These are phyloP conservation scores for Tolypocladium capitatum DNA, from an alignment of 2,329 filamentous ascomycete genomes.

Conservation along the genomic window DNA sequence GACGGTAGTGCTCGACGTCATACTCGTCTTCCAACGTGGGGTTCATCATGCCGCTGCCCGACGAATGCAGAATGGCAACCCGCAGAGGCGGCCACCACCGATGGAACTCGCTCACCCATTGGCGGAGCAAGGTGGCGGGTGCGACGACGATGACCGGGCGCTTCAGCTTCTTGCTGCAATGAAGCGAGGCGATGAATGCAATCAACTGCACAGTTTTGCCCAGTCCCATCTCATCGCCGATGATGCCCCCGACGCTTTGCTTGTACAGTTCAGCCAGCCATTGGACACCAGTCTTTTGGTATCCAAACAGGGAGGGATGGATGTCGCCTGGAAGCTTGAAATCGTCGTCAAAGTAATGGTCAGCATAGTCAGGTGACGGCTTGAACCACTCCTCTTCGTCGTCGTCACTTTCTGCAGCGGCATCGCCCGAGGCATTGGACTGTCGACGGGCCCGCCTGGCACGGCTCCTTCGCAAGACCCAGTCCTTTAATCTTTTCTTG, in stretches of 20 bases:
- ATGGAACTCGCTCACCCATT: slow-evolving; percentile 98
- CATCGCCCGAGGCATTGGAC: slow-evolving; percentile 18
- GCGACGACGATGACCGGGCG: slow-evolving; percentile 86
- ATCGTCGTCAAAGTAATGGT: slow-evolving; percentile 61
- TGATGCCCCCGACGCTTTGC: slow-evolving; percentile 82
- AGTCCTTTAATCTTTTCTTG: slow-evolving; percentile 58
- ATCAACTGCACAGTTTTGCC: slow-evolving; percentile 71
- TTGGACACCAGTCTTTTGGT: slow-evolving; percentile 92
- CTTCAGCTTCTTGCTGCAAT: slow-evolving; percentile 75
- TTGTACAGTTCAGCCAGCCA: slow-evolving; percentile 90
- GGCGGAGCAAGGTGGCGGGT: slow-evolving; percentile 85
- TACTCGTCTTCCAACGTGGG: slow-evolving; percentile 47
- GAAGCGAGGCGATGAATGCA: slow-evolving; percentile 76
- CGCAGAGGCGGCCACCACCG: slow-evolving; percentile 98
- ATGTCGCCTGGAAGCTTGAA: slow-evolving; percentile 85
- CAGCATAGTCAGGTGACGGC: slow-evolving; percentile 70
- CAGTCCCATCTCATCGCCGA: slow-evolving; percentile 98
- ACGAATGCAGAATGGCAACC: slow-evolving; percentile 89
- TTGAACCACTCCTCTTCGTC: slow-evolving; percentile 61
- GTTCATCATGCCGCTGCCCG: slow-evolving; percentile 92
- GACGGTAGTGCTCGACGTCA: slow-evolving; percentile 30
- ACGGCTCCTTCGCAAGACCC: slow-evolving; percentile 44
- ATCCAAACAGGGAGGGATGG: slow-evolving; percentile 82
- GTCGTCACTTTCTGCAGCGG: slow-evolving; percentile 27
- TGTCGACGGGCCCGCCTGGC: slow-evolving; percentile 26